Percentiles rank a stretch among this genome's conserved stretches.
These are phyloP conservation scores for Cicer bijugum DNA, from an alignment of 306 rosid genomes.

Conservation along the genomic window DNA sequence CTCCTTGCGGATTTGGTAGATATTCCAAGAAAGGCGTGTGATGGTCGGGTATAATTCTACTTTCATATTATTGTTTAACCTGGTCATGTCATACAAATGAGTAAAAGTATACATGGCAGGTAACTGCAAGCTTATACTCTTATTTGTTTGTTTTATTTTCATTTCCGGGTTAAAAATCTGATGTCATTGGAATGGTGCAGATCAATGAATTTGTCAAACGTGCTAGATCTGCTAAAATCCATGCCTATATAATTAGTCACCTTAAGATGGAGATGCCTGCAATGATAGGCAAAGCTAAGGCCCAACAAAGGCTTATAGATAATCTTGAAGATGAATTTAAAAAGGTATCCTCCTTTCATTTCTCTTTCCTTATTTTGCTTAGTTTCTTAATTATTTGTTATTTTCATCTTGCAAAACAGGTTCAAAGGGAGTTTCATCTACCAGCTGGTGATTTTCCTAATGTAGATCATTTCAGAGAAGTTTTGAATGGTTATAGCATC, in stretches of 20 bases:
- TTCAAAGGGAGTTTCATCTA: slow-evolving; percentile 86
- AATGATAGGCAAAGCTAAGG: slow-evolving; percentile 89
- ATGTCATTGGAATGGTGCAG: slow-evolving; percentile 50
- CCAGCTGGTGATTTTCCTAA: slow-evolving; percentile 93
- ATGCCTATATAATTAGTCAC: slow-evolving; percentile 85
- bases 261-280: slow-evolving; percentile 92
- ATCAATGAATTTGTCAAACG: slow-evolving; percentile 97
- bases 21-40: slow-evolving; percentile 94
- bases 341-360: slow-evolving; percentile 54
- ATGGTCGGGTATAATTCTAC: slow-evolving; percentile 69
- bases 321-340: slow-evolving; percentile 81
- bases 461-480: slow-evolving; percentile 74
- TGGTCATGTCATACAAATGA: neutral
- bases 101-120: slow-evolving; percentile 18
- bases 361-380: neutral
- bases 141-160: slow-evolving; percentile 19
- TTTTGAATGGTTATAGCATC: slow-evolving; percentile 65
- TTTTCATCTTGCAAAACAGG: slow-evolving; percentile 51
- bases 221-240: slow-evolving; percentile 95
- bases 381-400: slow-evolving; percentile 14
- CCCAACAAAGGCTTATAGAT: slow-evolving; percentile 80
- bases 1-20: slow-evolving; percentile 84
- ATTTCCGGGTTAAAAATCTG: slow-evolving; percentile 7
- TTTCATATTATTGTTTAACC: slow-evolving; percentile 3
- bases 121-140: slow-evolving; percentile 8